Evolutionary conservation across 306 rosid genomes (phyloP), one percentile per base, ranked within the genome.

Genomic region (Cucurbita maxima): DNA sequence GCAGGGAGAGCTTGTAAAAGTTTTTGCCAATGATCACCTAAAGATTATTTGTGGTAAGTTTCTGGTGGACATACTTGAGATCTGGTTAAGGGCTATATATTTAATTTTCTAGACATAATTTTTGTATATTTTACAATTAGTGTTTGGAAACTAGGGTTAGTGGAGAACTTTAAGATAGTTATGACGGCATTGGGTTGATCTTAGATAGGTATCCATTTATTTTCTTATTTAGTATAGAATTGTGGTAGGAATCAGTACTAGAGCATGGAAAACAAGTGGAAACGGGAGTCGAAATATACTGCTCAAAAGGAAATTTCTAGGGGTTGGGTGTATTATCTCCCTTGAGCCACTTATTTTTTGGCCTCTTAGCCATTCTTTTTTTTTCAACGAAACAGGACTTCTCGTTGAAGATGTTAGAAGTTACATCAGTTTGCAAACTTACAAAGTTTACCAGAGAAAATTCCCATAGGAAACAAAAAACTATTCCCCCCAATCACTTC

Each of bases 1-100:
- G 79, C 83, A 93, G 98, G 98, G 98, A 66, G 98, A 90, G 81
- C 96, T 90, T 82, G 97, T 87, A 73, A 91, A 79, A 79, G 96
- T 93, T 78, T 90, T 87, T 78, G 92, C 96, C 25, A 93, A 93
- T 79, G 94, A 85, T 38, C 80, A 69, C 77, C 83, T 77, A 82
- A 93, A 89, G 85, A 90, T 93, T 44, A 66, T 77, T 75, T 90
- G 92, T 80, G 98, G 98, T 93, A 77, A 82, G 97, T 85, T 66
- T 52, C 74, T 74, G 75, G 71, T 61, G 38, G 9, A 79, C n/a
- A 53, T 6, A 51, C 8, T 50, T 30, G 15, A 13, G 58, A 50
- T 37, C 20, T 61, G 41, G 3, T 36, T 61, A 61, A 3, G 15
- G 34, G 10, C 67, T 34, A 60, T 60, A 14, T 11, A 19, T 58